Evolutionary conservation across 306 rosid species (phyloP), one percentile per base, ranked within the genome.

Genomic region (Vigna reflexopilosa): DNA sequence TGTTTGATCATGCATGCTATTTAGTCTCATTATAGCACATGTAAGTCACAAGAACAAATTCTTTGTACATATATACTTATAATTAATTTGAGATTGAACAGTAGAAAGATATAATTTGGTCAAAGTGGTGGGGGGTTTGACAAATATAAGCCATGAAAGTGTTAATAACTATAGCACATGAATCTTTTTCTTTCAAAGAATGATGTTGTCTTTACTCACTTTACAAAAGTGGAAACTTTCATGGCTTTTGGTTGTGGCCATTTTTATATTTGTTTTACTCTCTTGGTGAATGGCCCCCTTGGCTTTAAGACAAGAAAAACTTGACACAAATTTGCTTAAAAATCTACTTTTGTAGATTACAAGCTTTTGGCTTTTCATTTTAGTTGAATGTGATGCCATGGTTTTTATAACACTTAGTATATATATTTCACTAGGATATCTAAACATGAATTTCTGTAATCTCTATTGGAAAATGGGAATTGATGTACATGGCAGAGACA

Each of bases 131-230:
- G 86, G 82, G 70, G 61, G 52, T 77, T 86, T 85, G 86, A 83
- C 72, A 83, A 75, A 84, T 80, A 84, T 80, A 85, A 83, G 82
- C 76, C 80, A 77, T 71, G 77, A 15, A 86, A 17, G 52, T 76
- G 69, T 40, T 5, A 77, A 72, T 55, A 78, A 76, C 71, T 66
- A 20, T 20, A 77, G 72, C 70, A 73, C 62, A 67, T 77, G 61
- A 64, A 65, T 73, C 77, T 67, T 76, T 87, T 87, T 81, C 89
- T 81, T 47, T 26, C 59, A 65, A 81, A 74, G 81, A 87, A 89
- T 89, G 87, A 89, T 89, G 89, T 69, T 89, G 93, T 89, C 86
- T 80, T 79, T 77, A 59, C 49, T 61, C 67, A 57, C 83, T 89
- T 79, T 76, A 73, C 59, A 62, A 84, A 55, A 50, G 28, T 22